These are phyloP conservation scores for Kalmusia sp. DNA, from an alignment of 2,329 filamentous ascomycete genomes.

Conservation along the genomic window DNA sequence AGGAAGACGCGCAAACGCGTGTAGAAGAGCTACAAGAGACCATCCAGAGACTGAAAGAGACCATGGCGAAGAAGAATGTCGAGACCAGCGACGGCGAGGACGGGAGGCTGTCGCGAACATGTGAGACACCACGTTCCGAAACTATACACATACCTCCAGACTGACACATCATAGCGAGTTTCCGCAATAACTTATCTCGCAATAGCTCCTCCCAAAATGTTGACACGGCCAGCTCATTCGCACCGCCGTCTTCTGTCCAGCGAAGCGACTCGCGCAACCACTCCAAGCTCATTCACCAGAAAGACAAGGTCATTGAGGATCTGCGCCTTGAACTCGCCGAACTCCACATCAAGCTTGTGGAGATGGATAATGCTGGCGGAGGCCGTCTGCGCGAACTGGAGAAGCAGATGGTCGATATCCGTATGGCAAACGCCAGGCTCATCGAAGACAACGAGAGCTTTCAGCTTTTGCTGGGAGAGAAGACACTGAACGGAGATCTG, in stretches of 20 bases:
- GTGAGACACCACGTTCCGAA: slow-evolving; percentile 30
- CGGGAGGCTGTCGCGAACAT: slow-evolving; percentile 58
- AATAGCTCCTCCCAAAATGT: slow-evolving; percentile 67
- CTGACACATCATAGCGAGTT: slow-evolving; percentile 39
- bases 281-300: slow-evolving; percentile 89
- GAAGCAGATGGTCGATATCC: slow-evolving; percentile 84
- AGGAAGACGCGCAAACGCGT: slow-evolving; percentile 81
- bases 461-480: slow-evolving; percentile 91
- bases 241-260: slow-evolving; percentile 81
- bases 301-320: slow-evolving; percentile 95
- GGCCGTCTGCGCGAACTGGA: slow-evolving; percentile 90
- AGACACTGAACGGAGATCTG: slow-evolving; percentile 94
- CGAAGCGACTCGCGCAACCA: slow-evolving; percentile 89
- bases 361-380: slow-evolving; percentile 91
- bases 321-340: slow-evolving; percentile 91
- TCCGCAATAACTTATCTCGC: slow-evolving; percentile 52
- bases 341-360: slow-evolving; percentile 91
- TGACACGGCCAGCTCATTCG: slow-evolving; percentile 82
- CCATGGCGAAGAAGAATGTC: slow-evolving; percentile 75
- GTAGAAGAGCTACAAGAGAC: slow-evolving; percentile 91
- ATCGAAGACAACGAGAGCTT: slow-evolving; percentile 99
- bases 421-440: slow-evolving; percentile 92
- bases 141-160: too few species aligned
- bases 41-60: slow-evolving; percentile 91
- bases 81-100: slow-evolving; percentile 59